Percentiles rank a stretch among this genome's conserved stretches.
Evolutionary conservation across 257 asterid genomes (phyloP).

Genomic region (Petrea volubilis): DNA sequence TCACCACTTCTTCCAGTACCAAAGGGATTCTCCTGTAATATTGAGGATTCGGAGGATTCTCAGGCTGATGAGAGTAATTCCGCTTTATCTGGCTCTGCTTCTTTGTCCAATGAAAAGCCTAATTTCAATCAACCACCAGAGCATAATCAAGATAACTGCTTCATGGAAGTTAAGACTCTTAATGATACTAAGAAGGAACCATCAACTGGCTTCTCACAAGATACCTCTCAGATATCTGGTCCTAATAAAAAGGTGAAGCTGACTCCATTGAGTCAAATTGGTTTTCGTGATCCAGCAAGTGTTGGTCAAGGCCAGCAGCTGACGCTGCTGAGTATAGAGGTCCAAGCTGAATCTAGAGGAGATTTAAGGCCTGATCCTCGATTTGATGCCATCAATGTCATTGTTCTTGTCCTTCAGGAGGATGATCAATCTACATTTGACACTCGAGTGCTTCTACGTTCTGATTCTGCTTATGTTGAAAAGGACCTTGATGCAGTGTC

Average conservation of each 20-base stretch:
- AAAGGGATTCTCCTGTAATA: conserved; percentile 31
- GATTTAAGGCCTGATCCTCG: conserved; percentile 92
- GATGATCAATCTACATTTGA: conserved; percentile 55
- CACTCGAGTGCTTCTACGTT: conserved; percentile 58
- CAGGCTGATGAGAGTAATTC: conserved; percentile 38
- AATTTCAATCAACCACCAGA: conserved; percentile 24
- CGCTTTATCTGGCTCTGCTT: conserved; percentile 37
- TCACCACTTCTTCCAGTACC: conserved; percentile 37
- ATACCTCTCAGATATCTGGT: conserved; percentile 85
- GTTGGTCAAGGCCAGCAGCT: conserved; percentile 91
- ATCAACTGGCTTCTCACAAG: conserved; percentile 43
- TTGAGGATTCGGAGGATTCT: conserved; percentile 51
- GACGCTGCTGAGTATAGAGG: conserved; percentile 79
- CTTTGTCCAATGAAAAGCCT: conserved; percentile 26
- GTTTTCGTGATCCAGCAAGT: conserved; percentile 90
- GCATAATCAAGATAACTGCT: conserved; percentile 33
- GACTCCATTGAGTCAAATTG: conserved; percentile 90
- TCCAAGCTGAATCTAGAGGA: conserved; percentile 88
- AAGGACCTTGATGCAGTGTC: conserved; percentile 70
- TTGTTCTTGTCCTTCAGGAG: conserved; percentile 77
- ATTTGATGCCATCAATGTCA: conserved; percentile 78
- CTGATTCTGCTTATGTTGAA: conserved; percentile 35
- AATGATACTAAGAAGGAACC: conserved; percentile 33
- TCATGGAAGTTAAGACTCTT: conserved; percentile 31
- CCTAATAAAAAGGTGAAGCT: conserved; percentile 68